phyloP scores from a whole-genome alignment of 2,329 filamentous ascomycete genomes.

The Dendryphion nanum region DNA sequence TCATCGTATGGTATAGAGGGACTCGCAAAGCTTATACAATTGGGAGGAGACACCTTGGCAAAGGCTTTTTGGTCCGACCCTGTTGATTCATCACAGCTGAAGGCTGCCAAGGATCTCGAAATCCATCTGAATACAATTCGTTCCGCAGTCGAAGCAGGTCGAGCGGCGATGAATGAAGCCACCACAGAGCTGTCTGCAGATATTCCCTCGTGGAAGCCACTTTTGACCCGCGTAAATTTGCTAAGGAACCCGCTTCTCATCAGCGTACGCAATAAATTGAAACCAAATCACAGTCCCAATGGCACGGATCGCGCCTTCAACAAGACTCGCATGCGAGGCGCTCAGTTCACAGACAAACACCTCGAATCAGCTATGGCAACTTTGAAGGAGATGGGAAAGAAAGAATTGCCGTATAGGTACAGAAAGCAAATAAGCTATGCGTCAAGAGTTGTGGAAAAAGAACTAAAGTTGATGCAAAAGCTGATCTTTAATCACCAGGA shows the following conservation, averaged over 20 bases:
- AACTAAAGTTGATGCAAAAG: not conserved
- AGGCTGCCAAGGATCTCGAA: not conserved
- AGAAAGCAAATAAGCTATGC: not conserved
- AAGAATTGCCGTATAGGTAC: not conserved
- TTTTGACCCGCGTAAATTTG: not conserved
- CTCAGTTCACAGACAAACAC: not conserved
- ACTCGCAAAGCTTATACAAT: constrained; percentile 30
- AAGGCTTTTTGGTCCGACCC: constrained; percentile 34
- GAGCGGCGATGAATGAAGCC: not conserved
- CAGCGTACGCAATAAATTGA: not conserved
- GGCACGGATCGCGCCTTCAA: not conserved
- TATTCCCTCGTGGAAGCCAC: not conserved
- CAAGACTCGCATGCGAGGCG: not conserved
- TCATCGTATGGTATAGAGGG: constrained; percentile 26
- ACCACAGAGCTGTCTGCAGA: not conserved
- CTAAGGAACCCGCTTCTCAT: not conserved
- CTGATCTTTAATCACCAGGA: not conserved
- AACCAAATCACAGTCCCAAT: no score
- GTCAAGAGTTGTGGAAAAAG: not conserved
- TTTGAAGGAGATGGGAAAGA: not conserved
- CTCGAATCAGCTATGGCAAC: not conserved
- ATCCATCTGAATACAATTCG: not conserved
- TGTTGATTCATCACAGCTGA: constrained; percentile 3
- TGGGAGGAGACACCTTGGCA: constrained; percentile 21
- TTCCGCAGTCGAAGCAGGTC: not conserved